Conservation (phyloP, 805 yeast genomes). For the Nakazawaea ishiwadae region DNA sequence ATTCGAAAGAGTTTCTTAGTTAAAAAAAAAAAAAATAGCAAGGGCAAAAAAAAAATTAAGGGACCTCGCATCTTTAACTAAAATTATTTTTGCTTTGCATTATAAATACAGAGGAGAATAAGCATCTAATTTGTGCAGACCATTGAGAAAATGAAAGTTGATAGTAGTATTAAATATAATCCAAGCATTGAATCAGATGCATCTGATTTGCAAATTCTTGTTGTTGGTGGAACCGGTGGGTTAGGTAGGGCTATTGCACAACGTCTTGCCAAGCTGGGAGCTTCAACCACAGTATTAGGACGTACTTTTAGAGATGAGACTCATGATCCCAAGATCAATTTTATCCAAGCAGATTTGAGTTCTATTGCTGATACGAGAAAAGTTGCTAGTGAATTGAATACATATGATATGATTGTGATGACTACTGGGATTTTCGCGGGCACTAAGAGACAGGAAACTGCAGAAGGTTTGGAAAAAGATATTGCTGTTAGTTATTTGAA, state of each 20-base stretch:
- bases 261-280: not conserved
- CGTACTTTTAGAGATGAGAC: not conserved
- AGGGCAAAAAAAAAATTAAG: no score
- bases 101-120: not conserved
- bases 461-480: not conserved
- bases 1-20: no score
- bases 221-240: not conserved
- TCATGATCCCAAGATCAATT: not conserved
- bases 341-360: slow-evolving; percentile 1
- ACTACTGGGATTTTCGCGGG: not conserved
- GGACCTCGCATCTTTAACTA: no score
- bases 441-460: not conserved
- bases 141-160: not conserved
- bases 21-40: no score
- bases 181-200: not conserved
- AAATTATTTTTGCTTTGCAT: no score
- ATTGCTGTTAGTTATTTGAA: not conserved
- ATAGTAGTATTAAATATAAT: not conserved
- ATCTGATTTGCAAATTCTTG: not conserved
- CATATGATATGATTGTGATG: not conserved
- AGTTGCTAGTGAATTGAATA: not conserved
- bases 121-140: no score
- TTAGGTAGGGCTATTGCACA: not conserved
- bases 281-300: not conserved
- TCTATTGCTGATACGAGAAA: not conserved